phyloP scores from a whole-genome alignment of 1,284 basidiomycete species.

The Tausonia pullulans region DNA sequence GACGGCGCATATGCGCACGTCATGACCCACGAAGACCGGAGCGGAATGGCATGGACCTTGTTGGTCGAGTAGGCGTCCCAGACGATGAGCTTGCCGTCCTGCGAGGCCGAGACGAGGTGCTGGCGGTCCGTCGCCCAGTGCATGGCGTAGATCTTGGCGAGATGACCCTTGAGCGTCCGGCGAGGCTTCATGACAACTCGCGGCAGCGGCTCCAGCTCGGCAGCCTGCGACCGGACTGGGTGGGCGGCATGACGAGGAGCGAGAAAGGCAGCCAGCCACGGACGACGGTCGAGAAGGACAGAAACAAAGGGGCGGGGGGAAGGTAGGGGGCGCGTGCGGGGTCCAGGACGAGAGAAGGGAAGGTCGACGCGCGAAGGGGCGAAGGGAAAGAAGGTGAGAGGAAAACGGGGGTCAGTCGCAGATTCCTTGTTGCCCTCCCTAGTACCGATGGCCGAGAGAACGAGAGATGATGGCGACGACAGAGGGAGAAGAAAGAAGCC shows the following conservation, averaged over 20 bases:
- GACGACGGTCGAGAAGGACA: background rate
- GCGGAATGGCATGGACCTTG: conserved; percentile 97
- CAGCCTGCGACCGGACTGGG: conserved; percentile 85
- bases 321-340: background rate
- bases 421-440: no score
- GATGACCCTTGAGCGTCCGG: conserved; percentile 86
- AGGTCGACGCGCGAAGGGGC: background rate
- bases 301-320: background rate
- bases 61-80: conserved; percentile 99
- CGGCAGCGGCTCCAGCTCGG: conserved; percentile 86
- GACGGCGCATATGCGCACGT: conserved; percentile 97
- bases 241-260: background rate
- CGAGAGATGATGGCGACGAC: no score
- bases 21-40: conserved; percentile 99
- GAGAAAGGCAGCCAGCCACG: background rate
- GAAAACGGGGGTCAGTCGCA: no score
- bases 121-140: conserved; percentile 96
- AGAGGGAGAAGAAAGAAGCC: background rate
- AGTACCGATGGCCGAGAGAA: no score
- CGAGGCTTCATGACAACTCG: conserved; percentile 92
- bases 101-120: conserved; percentile 95
- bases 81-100: conserved; percentile 98
- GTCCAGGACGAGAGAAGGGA: background rate
- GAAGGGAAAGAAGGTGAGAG: background rate
- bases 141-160: conserved; percentile 99